phyloP scores from a whole-genome alignment of 371 early-diverging fungal species.

The Phascolomyces articulosus region DNA sequence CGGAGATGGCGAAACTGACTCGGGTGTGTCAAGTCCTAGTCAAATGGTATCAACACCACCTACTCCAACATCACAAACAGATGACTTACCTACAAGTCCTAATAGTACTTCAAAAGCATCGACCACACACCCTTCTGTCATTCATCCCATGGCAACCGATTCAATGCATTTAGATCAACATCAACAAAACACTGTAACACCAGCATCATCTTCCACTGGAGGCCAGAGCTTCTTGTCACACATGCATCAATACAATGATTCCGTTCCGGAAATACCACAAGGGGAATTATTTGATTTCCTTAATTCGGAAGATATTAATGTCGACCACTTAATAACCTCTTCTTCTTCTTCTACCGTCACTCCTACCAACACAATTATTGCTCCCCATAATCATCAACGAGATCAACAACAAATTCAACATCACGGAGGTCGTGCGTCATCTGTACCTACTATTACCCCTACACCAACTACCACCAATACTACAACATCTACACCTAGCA shows the following conservation, averaged over 20 bases:
- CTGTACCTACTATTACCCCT: background rate
- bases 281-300: conserved; percentile 24
- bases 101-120: background rate
- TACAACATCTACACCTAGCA: background rate
- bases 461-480: background rate
- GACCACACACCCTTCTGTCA: background rate
- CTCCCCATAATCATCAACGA: conserved; percentile 2
- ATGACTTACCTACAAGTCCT: conserved; percentile 30
- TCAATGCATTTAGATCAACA: background rate
- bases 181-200: background rate
- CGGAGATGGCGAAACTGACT: conserved; percentile 40
- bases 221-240: conserved; percentile 12
- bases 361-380: background rate
- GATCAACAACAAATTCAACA: background rate
- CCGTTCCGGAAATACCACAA: conserved; percentile 21
- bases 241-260: conserved; percentile 2
- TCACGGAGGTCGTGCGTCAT: background rate
- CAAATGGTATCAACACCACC: conserved; percentile 51
- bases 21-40: conserved; percentile 44
- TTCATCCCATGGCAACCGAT: background rate
- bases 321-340: conserved; percentile 18
- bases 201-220: conserved; percentile 5
- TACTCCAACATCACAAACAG: conserved; percentile 44
- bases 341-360: background rate
- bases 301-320: conserved; percentile 17